These are phyloP conservation scores for Backusella tarrabulga DNA, from an alignment of 192 early-diverging fungal genomes.

Conservation along the genomic window DNA sequence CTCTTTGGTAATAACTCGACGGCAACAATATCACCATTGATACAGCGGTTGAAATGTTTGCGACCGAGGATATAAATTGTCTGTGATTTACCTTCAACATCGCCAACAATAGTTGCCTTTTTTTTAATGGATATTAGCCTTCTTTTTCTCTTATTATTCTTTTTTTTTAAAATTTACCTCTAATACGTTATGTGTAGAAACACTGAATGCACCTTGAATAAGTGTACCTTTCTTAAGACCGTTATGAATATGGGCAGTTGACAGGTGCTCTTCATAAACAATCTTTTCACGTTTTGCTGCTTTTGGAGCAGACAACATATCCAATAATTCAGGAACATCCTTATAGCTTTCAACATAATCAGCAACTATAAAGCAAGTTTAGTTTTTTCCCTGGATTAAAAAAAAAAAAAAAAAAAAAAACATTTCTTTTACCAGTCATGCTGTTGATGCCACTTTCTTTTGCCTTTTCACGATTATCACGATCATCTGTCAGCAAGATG, in stretches of 20 bases:
- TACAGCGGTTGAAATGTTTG: constrained; percentile 81
- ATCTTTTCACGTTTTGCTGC: constrained; percentile 52
- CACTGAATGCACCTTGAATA: constrained; percentile 77
- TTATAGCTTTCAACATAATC: constrained; percentile 73
- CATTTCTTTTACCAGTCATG: constrained; percentile 54
- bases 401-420: too few relatives aligned
- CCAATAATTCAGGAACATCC: constrained; percentile 85
- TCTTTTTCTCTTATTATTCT: background rate
- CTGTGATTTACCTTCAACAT: constrained; percentile 71
- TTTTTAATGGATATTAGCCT: background rate
- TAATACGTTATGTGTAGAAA: constrained; percentile 86
- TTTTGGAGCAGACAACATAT: constrained; percentile 75
- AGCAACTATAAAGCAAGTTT: constrained; percentile 46
- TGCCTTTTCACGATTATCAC: constrained; percentile 78
- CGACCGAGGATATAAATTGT: constrained; percentile 83
- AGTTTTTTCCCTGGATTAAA: too few relatives aligned
- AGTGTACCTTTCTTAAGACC: constrained; percentile 83
- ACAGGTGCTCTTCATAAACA: constrained; percentile 74
- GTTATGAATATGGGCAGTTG: constrained; percentile 72
- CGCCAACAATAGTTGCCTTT: constrained; percentile 71
- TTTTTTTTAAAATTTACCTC: too few relatives aligned
- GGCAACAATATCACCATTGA: constrained; percentile 91
- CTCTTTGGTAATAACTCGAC: constrained; percentile 81
- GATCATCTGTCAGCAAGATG: constrained; percentile 86
- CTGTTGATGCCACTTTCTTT: constrained; percentile 61